Evolutionary conservation across 2,329 filamentous ascomycete genomes (phyloP).

Genomic region (Trichoderma simmonsii): DNA sequence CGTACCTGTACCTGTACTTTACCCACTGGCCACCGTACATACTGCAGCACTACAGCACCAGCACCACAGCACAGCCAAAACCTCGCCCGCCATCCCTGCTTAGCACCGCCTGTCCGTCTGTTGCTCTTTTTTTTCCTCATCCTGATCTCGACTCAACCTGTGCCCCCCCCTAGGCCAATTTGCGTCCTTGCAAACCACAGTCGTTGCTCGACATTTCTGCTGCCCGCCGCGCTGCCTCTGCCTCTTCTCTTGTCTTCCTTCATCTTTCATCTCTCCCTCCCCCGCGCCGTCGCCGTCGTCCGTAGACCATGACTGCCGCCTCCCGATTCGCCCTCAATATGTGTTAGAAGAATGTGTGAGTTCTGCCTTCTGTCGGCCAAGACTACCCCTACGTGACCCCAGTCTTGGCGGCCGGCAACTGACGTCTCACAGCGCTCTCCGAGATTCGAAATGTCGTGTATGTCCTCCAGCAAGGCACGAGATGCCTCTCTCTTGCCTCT

Average conservation of each 20-base stretch:
- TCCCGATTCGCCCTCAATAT: slow-evolving; percentile 34
- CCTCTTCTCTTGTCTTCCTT: neutral
- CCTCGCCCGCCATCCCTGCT: slow-evolving; percentile 7
- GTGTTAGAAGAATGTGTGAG: slow-evolving; percentile 45
- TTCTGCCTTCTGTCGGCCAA: slow-evolving; percentile 22
- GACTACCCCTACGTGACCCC: slow-evolving; percentile 14
- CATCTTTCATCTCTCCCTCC: neutral
- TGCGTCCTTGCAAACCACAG: slow-evolving; percentile 8
- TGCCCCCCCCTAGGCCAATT: slow-evolving; percentile 9
- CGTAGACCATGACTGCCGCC: slow-evolving; percentile 34
- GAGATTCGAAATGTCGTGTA: slow-evolving; percentile 52
- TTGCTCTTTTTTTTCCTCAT: slow-evolving; percentile 2
- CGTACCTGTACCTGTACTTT: neutral
- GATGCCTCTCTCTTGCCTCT: neutral
- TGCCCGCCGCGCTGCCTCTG: neutral
- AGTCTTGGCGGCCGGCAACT: slow-evolving; percentile 30
- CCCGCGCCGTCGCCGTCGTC: slow-evolving; percentile 28
- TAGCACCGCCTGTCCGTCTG: neutral
- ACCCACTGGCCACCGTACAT: neutral
- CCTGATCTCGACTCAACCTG: slow-evolving; percentile 7
- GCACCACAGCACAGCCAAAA: neutral
- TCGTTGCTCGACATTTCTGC: neutral
- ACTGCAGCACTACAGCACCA: neutral
- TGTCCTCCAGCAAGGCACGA: neutral
- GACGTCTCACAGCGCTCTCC: slow-evolving; percentile 43